Conservation (phyloP, 352 stramenopile genomes). For the Globisporangium cylindrosporum region DNA sequence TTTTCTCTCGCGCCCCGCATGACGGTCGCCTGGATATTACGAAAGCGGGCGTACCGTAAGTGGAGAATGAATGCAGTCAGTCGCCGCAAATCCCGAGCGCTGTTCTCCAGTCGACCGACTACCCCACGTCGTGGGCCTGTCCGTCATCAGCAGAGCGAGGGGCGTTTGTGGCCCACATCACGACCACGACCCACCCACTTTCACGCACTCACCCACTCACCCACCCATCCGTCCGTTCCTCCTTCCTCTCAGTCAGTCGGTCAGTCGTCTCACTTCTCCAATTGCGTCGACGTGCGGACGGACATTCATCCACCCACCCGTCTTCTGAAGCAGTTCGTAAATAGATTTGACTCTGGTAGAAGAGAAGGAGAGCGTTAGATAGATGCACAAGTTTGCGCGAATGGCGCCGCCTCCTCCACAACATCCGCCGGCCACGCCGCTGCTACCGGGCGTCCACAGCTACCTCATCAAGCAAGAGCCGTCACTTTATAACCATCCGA, state of each 20-base stretch:
- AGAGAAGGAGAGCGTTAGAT: background rate
- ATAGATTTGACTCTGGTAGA: background rate
- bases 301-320: no score
- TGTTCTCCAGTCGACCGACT: constrained; percentile 10
- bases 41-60: background rate
- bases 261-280: constrained; percentile 9
- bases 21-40: constrained; percentile 6
- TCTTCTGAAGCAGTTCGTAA: background rate
- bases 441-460: constrained; percentile 12
- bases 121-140: background rate
- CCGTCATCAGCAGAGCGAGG: background rate
- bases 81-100: constrained; percentile 5
- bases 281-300: background rate
- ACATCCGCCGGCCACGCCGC: background rate
- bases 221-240: background rate
- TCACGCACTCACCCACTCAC: no score
- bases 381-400: constrained; percentile 12
- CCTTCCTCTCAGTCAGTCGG: background rate
- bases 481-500: background rate
- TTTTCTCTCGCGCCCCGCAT: background rate
- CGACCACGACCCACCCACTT: no score
- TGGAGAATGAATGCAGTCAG: background rate
- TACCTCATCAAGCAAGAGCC: constrained; percentile 18
- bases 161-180: background rate
- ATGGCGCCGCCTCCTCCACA: constrained; percentile 2